Evolutionary conservation across 73 alveolate species (phyloP).

Genomic region (Paramecium primaurelia): DNA sequence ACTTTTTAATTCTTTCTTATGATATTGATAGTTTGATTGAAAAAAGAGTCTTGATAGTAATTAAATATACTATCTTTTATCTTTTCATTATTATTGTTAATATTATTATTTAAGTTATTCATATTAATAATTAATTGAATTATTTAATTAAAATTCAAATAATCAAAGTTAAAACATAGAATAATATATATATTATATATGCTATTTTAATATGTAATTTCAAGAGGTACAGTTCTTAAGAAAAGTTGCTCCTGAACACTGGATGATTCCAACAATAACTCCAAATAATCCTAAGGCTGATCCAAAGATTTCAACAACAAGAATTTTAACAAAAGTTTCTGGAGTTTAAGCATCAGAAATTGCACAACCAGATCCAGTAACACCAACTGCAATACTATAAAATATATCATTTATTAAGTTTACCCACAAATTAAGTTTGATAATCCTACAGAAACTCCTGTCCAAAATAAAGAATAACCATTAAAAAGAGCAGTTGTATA

Average conservation of each 20-base stretch:
- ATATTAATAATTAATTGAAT: background rate
- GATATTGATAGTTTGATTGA: background rate
- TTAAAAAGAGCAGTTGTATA: conserved; percentile 67
- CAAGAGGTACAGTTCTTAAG: conserved; percentile 23
- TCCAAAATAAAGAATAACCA: conserved; percentile 92
- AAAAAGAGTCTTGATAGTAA: background rate
- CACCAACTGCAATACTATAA: conserved; percentile 91
- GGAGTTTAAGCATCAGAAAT: conserved; percentile 98
- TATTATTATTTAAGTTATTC: background rate
- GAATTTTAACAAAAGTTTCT: conserved; percentile 95
- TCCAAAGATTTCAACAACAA: conserved; percentile 98
- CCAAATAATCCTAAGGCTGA: conserved; percentile 95
- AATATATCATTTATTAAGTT: background rate
- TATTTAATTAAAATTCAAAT: background rate
- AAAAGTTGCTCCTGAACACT: conserved; percentile 76
- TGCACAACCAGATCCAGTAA: conserved; percentile 99
- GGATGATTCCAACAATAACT: conserved; percentile 93
- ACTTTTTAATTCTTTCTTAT: background rate
- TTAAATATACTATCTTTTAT: background rate
- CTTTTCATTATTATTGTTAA: background rate
- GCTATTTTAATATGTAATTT: background rate
- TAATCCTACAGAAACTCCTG: conserved; percentile 97
- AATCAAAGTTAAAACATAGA: background rate
- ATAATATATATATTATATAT: background rate
- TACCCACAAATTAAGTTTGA: conserved; percentile 98